Evolutionary conservation across 495 filamentous ascomycete species (phyloP).

Genomic region (Xylaria bambusicola): DNA sequence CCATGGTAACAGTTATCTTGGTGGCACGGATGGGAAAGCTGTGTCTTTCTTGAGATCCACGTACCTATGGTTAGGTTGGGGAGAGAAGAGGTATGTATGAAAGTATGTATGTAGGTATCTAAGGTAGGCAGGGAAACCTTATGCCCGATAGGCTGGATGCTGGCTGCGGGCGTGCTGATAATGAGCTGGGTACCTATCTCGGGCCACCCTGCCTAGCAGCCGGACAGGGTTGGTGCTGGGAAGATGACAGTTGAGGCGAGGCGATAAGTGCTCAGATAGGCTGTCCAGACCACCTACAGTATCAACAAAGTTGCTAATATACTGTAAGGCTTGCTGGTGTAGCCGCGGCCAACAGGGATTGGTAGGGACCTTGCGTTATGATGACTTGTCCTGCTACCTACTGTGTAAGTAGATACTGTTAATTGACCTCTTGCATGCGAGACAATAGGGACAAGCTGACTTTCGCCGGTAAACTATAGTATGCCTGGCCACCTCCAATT

Average conservation of each 20-base stretch:
- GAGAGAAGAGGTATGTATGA: too few species aligned
- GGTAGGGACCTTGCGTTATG: neutral
- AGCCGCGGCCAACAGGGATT: neutral
- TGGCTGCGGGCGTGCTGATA: constrained; percentile 10
- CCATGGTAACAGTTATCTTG: neutral
- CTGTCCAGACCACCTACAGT: too few species aligned
- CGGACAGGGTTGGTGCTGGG: neutral
- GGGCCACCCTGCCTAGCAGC: neutral
- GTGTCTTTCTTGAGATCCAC: neutral
- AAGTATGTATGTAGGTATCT: neutral
- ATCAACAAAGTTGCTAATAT: too few species aligned
- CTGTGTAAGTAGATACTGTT: too few species aligned
- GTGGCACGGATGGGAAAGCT: neutral
- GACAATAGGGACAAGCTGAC: constrained; percentile 3
- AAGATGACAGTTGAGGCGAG: too few species aligned
- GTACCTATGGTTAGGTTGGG: constrained; percentile 3
- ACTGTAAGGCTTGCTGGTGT: too few species aligned
- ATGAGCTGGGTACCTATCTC: neutral
- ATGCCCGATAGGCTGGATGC: neutral
- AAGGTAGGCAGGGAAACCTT: neutral
- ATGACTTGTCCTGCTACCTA: constrained; percentile 10
- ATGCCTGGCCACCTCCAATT: neutral
- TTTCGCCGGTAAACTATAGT: constrained; percentile 11
- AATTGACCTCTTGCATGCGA: neutral
- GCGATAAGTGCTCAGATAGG: too few species aligned